phyloP scores from a whole-genome alignment of 768 basidiomycete species.

The Asterophora parasitica region DNA sequence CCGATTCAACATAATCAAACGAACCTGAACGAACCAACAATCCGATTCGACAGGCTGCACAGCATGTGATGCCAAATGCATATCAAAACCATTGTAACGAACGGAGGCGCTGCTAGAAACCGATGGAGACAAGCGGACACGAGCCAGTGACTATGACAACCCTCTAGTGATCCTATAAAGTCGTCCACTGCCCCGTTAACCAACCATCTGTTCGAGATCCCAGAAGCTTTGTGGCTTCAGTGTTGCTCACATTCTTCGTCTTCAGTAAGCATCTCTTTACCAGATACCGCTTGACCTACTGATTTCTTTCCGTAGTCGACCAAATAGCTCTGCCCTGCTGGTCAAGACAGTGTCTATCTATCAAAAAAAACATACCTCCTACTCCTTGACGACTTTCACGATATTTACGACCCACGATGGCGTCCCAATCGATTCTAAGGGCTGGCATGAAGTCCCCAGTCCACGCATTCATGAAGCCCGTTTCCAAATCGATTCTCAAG shows the following conservation, averaged over 20 bases:
- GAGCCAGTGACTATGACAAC: constrained; percentile 16
- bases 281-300: background rate
- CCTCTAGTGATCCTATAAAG: constrained; percentile 5
- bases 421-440: constrained; percentile 32
- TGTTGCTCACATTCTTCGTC: constrained; percentile 12
- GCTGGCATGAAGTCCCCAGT: constrained; percentile 30
- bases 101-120: constrained; percentile 7
- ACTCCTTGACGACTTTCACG: constrained; percentile 17
- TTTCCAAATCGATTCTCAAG: constrained; percentile 36
- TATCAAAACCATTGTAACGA: too few species aligned
- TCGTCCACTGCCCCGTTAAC: background rate
- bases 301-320: background rate
- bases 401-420: constrained; percentile 27
- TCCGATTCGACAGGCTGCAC: background rate
- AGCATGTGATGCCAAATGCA: constrained; percentile 3
- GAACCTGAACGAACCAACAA: too few species aligned
- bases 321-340: constrained; percentile 38
- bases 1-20: too few species aligned
- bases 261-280: background rate
- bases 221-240: constrained; percentile 13
- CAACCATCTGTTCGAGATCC: constrained; percentile 7
- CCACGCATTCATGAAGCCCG: constrained; percentile 22
- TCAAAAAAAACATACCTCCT: constrained; percentile 18
- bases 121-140: constrained; percentile 1
- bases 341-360: constrained; percentile 40